Evolutionary conservation across 768 basidiomycete genomes (phyloP).

Genomic region (Pilatotrama ljubarskyi): DNA sequence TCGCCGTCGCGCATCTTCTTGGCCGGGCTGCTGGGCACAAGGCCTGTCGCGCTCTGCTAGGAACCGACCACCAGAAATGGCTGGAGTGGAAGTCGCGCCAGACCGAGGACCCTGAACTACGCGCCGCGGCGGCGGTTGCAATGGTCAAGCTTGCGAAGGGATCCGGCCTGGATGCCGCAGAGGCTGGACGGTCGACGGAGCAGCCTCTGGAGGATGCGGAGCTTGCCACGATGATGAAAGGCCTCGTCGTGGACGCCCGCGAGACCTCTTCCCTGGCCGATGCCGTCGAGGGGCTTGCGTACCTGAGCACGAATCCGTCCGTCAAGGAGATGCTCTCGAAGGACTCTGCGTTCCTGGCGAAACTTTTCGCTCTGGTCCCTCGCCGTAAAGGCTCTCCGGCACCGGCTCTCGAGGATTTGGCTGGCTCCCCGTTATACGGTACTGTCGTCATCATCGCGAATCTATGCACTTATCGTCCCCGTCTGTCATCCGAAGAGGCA

Average conservation of each 20-base stretch:
- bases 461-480: slow-evolving; percentile 68
- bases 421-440: slow-evolving; percentile 71
- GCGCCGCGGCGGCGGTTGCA: slow-evolving; percentile 68
- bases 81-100: slow-evolving; percentile 58
- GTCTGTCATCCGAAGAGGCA: slow-evolving; percentile 74
- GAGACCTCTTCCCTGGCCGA: slow-evolving; percentile 51
- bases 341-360: slow-evolving; percentile 53
- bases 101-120: slow-evolving; percentile 45
- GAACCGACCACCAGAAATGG: slow-evolving; percentile 63
- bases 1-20: slow-evolving; percentile 71
- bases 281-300: slow-evolving; percentile 83
- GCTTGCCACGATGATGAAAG: slow-evolving; percentile 57
- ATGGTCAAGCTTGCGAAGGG: slow-evolving; percentile 77
- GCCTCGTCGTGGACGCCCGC: slow-evolving; percentile 46
- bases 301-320: slow-evolving; percentile 64
- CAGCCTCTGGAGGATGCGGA: slow-evolving; percentile 40
- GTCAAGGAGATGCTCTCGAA: slow-evolving; percentile 65
- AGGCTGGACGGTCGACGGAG: slow-evolving; percentile 26
- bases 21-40: slow-evolving; percentile 78
- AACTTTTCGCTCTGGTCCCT: slow-evolving; percentile 60
- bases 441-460: slow-evolving; percentile 75
- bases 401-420: slow-evolving; percentile 30
- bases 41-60: slow-evolving; percentile 61
- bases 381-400: slow-evolving; percentile 39
- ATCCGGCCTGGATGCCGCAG: slow-evolving; percentile 45